These are phyloP conservation scores for Ceratobasidium sp. DNA, from an alignment of 1,284 basidiomycete genomes.

Conservation along the genomic window DNA sequence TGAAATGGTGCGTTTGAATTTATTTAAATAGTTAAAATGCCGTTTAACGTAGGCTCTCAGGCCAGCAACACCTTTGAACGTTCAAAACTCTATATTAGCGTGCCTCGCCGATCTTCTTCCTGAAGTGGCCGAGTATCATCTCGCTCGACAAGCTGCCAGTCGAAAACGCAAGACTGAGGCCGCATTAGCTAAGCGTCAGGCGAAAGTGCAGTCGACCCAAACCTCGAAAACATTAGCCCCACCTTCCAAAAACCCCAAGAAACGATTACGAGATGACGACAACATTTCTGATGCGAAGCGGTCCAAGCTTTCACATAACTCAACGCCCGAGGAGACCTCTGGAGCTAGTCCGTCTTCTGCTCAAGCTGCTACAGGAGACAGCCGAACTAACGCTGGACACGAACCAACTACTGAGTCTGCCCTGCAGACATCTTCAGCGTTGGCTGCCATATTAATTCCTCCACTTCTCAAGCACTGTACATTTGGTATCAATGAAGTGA, in stretches of 20 bases:
- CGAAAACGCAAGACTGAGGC: conserved; percentile 57
- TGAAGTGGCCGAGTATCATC: conserved; percentile 63
- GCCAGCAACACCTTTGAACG: conserved; percentile 73
- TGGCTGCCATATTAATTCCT: conserved; percentile 56
- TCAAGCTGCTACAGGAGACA: conserved; percentile 1
- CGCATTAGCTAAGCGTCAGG: conserved; percentile 39
- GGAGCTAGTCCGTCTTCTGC: not conserved
- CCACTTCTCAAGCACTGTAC: conserved; percentile 68
- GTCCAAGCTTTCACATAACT: conserved; percentile 14
- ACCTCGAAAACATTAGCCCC: conserved; percentile 48
- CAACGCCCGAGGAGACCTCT: not conserved
- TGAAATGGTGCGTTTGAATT: conserved; percentile 70
- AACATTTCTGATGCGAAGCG: conserved; percentile 17
- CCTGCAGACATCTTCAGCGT: conserved; percentile 1
- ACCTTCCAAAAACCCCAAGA: conserved; percentile 19
- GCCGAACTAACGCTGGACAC: not conserved
- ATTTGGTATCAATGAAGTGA: conserved; percentile 85
- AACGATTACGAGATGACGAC: conserved; percentile 33
- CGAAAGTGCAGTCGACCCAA: conserved; percentile 27
- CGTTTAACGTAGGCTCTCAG: conserved; percentile 59
- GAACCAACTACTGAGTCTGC: conserved; percentile 37
- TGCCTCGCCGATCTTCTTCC: conserved; percentile 64
- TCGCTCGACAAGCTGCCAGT: conserved; percentile 55
- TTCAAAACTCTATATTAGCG: conserved; percentile 73
- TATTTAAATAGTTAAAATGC: conserved; percentile 33